A percentile compares a stretch with the other conserved stretches of the same genome.
Evolutionary conservation across 2,329 filamentous ascomycete genomes (phyloP).

Genomic region (Colletotrichum salicis): DNA sequence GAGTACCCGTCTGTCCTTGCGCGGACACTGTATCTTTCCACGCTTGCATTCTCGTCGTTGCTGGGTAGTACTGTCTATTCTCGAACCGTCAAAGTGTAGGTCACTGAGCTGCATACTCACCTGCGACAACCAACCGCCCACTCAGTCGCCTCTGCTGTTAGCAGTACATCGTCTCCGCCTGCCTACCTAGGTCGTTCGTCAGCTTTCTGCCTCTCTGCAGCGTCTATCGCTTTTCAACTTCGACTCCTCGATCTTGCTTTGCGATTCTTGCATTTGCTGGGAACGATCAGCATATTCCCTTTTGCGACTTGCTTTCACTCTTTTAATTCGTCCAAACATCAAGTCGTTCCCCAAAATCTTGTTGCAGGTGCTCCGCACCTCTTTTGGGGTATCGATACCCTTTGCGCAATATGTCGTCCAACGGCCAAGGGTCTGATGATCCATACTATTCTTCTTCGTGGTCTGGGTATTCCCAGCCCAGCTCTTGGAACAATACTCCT

Average conservation of each 20-base stretch:
- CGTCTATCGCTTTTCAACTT: neutral
- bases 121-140: neutral
- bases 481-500: slow-evolving; percentile 5
- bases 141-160: neutral
- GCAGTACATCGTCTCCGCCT: slow-evolving; percentile 2
- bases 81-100: slow-evolving; percentile 9
- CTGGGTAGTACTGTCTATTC: neutral
- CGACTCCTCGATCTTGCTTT: neutral
- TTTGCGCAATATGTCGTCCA: neutral
- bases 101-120: slow-evolving; percentile 17
- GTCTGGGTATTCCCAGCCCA: neutral
- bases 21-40: neutral
- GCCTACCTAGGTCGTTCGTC: neutral
- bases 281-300: neutral
- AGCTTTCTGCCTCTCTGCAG: neutral
- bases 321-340: neutral
- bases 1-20: neutral
- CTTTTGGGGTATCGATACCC: neutral
- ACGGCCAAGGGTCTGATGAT: neutral
- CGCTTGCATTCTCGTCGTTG: neutral
- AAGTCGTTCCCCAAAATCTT: neutral
- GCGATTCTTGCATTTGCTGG: neutral
- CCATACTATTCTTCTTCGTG: neutral
- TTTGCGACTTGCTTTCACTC: neutral
- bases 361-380: neutral